Percentiles rank a stretch among this genome's conserved stretches.
Conservation (phyloP, 1,139 yeast genomes). For the Magnusiomyces magnusii region DNA sequence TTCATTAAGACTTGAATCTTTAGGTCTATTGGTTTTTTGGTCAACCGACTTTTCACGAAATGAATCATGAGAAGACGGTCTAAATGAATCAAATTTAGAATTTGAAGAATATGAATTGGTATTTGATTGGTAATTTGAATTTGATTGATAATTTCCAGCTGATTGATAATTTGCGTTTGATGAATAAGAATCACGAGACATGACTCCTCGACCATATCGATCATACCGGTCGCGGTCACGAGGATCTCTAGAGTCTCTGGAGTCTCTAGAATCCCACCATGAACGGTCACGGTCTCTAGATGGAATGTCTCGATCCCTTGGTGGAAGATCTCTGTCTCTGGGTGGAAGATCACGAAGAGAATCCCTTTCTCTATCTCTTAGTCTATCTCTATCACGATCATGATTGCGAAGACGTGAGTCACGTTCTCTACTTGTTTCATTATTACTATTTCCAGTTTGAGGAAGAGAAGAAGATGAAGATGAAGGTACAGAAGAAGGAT, state of each 20-base stretch:
- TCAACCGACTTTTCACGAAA: constrained; percentile 1
- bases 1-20: not conserved
- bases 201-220: constrained; percentile 8
- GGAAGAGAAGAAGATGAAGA: not conserved
- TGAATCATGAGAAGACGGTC: constrained; percentile 8
- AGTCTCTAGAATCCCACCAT: not conserved
- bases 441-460: not conserved
- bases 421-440: not conserved
- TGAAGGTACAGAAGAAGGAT: not conserved
- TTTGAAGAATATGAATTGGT: no score
- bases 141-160: no score
- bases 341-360: not conserved
- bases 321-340: not conserved
- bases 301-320: not conserved
- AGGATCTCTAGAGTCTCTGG: not conserved
- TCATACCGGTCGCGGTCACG: constrained; percentile 17
- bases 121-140: no score
- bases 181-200: constrained; percentile 7
- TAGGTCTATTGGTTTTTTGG: not conserved
- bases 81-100: constrained; percentile 7
- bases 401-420: not conserved
- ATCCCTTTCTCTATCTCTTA: not conserved
- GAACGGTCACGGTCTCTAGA: not conserved
- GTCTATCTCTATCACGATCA: not conserved
- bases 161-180: not conserved